A percentile compares a stretch with the other conserved stretches of the same genome.
phyloP scores from a whole-genome alignment of 331 rosid genomes.

The Rosa hybrid region DNA sequence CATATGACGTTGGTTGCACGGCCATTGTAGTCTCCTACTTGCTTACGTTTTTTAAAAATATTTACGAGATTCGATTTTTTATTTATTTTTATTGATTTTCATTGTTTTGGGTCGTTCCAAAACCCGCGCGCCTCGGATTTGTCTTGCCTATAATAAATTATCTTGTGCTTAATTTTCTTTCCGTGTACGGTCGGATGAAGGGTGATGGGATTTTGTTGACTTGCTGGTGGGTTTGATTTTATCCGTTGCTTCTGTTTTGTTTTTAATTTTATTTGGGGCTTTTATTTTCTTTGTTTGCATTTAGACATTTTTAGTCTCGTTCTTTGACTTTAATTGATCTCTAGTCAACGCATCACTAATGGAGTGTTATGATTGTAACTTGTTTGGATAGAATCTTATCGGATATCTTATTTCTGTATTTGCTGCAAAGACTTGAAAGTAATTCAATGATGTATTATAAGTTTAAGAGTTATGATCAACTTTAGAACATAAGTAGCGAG shows the following conservation, averaged over 20 bases:
- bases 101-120: background rate
- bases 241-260: background rate
- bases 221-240: background rate
- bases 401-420: no score
- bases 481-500: no score
- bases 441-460: no score
- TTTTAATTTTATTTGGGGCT: background rate
- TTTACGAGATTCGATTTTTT: slow-evolving; percentile 5
- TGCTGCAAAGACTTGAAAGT: no score
- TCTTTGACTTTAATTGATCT: background rate
- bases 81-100: background rate
- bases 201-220: background rate
- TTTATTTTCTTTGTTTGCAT: background rate
- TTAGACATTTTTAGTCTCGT: no score
- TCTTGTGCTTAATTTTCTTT: background rate
- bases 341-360: background rate
- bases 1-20: background rate
- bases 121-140: background rate
- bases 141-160: background rate
- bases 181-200: background rate
- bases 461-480: no score
- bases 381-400: background rate
- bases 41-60: background rate
- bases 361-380: background rate
- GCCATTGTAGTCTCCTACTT: background rate